Evolutionary conservation across 2,329 filamentous ascomycete genomes (phyloP).

Genomic region (Clarireedia sp.): DNA sequence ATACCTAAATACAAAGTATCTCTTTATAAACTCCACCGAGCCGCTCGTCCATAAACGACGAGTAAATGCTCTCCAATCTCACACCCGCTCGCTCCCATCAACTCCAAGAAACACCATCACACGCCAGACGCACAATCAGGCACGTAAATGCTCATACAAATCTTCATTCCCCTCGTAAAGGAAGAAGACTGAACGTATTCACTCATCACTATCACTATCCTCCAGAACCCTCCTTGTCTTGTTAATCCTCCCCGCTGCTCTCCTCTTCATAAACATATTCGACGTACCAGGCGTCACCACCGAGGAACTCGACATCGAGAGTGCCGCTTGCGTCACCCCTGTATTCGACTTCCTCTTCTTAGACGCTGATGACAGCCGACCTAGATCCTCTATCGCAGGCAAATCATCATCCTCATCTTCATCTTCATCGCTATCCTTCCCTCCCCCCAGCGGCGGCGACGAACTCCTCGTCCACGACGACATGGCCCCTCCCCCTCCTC

Average conservation of each 20-base stretch:
- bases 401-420: constrained; percentile 32
- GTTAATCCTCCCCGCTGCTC: background rate
- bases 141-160: no score
- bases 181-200: background rate
- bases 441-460: background rate
- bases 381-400: constrained; percentile 10
- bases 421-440: constrained; percentile 15
- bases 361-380: background rate
- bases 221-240: constrained; percentile 1
- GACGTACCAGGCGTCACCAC: background rate
- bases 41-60: no score
- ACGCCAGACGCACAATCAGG: no score
- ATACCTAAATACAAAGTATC: no score
- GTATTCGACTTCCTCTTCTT: background rate
- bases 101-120: no score
- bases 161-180: background rate
- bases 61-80: no score
- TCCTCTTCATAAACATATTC: constrained; percentile 7
- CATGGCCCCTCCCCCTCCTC: background rate
- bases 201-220: constrained; percentile 3
- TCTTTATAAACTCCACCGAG: no score
- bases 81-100: no score
- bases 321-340: background rate
- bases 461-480: background rate
- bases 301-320: no score